Evolutionary conservation across 495 filamentous ascomycete species (phyloP).

Genomic region (Amorphotheca resinae): DNA sequence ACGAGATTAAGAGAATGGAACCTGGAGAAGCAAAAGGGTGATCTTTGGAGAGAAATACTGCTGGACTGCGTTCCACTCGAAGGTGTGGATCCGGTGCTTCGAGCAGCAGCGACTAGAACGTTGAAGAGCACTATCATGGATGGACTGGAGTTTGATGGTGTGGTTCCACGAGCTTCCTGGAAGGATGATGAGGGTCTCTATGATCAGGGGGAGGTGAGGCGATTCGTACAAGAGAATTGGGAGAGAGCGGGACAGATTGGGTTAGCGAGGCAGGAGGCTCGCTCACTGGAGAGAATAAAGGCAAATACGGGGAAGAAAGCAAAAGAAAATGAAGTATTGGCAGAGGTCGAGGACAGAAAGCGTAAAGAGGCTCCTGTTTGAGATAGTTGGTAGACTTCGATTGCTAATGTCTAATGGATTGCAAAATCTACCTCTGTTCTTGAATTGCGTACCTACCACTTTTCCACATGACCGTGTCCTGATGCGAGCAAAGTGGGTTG

Average conservation of each 20-base stretch:
- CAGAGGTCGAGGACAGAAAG: neutral
- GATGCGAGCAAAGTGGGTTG: no score
- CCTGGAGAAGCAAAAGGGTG: conserved; percentile 11
- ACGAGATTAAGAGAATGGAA: conserved; percentile 10
- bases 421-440: no score
- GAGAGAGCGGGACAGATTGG: conserved; percentile 23
- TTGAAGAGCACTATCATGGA: conserved; percentile 20
- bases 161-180: conserved; percentile 11
- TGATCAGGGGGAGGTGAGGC: conserved; percentile 22
- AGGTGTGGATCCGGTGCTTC: conserved; percentile 10
- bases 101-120: conserved; percentile 14
- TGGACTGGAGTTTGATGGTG: conserved; percentile 23
- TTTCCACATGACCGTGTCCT: no score
- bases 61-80: conserved; percentile 23
- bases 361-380: neutral
- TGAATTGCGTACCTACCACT: no score
- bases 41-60: conserved; percentile 12
- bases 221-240: conserved; percentile 28
- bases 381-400: no score
- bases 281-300: conserved; percentile 13
- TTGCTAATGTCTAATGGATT: no score
- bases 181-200: conserved; percentile 27
- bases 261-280: conserved; percentile 18
- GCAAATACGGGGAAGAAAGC: conserved; percentile 16
- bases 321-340: neutral